Evolutionary conservation across 306 rosid genomes (phyloP).

Genomic region (Ochetophila trinervis): DNA sequence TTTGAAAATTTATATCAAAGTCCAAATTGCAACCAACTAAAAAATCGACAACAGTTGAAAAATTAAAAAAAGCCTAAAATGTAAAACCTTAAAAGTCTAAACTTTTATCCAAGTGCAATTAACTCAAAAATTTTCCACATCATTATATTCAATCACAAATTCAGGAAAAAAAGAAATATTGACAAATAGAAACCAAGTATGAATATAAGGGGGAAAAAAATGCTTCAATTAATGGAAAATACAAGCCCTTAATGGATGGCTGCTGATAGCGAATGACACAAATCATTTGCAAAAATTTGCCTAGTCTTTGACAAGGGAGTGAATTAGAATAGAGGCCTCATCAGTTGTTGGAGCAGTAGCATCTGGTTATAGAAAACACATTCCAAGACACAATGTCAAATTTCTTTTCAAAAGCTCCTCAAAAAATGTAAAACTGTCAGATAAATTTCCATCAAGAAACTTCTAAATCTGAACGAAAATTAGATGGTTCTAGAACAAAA

Average conservation of each 20-base stretch:
- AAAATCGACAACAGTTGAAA: too few relatives aligned
- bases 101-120: too few relatives aligned
- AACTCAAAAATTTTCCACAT: not conserved
- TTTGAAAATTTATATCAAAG: too few relatives aligned
- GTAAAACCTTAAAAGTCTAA: too few relatives aligned
- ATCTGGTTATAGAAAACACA: conserved; percentile 24
- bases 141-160: not conserved
- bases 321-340: conserved; percentile 47
- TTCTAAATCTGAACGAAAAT: too few relatives aligned
- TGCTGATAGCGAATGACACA: not conserved
- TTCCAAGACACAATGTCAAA: not conserved
- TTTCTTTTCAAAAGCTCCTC: not conserved
- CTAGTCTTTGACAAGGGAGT: conserved; percentile 41
- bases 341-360: conserved; percentile 41
- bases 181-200: not conserved
- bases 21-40: too few relatives aligned
- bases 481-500: too few relatives aligned
- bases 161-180: not conserved
- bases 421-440: not conserved
- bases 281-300: not conserved
- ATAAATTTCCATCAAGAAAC: not conserved
- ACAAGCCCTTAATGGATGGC: not conserved
- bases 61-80: too few relatives aligned
- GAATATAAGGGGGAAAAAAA: not conserved
- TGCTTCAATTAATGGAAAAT: not conserved